These are phyloP conservation scores for Neurospora sp. DNA, from an alignment of 495 filamentous ascomycete species.

Conservation along the genomic window DNA sequence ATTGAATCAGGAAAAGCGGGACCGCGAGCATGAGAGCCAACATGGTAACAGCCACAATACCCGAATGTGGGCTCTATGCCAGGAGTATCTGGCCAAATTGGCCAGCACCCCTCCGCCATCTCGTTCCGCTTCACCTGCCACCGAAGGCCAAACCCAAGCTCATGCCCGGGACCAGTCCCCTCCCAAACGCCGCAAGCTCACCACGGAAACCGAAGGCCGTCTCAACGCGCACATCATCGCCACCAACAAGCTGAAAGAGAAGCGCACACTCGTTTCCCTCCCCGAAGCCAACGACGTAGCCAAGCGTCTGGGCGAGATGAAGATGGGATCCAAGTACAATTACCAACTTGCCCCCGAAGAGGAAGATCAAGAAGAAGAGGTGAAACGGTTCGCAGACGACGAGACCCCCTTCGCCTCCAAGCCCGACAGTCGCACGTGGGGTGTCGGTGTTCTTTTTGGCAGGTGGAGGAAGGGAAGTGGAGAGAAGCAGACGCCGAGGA, in stretches of 20 bases:
- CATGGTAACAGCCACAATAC: not conserved
- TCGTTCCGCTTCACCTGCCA: not conserved
- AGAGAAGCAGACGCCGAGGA: not conserved
- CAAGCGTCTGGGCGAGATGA: slow-evolving; percentile 43
- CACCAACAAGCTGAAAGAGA: slow-evolving; percentile 16
- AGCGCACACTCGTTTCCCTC: slow-evolving; percentile 55
- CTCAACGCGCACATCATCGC: not conserved
- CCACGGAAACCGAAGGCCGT: not conserved
- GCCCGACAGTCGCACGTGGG: not conserved
- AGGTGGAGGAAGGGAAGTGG: not conserved
- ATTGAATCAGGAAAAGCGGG: not conserved
- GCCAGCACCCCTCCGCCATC: not conserved
- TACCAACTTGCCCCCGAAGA: slow-evolving; percentile 3
- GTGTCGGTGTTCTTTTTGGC: not conserved
- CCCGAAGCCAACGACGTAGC: slow-evolving; percentile 66
- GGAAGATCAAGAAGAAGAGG: not conserved
- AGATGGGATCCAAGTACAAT: slow-evolving; percentile 9
- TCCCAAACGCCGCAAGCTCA: not conserved
- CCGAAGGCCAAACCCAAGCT: not conserved
- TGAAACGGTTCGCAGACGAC: not conserved
- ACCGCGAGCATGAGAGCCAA: not conserved
- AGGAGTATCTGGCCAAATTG: not conserved
- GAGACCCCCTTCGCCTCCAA: not conserved
- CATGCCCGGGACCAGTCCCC: not conserved
- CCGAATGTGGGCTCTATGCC: not conserved